These are phyloP conservation scores for Corylus avellana DNA, from an alignment of 306 rosid genomes.

Conservation along the genomic window DNA sequence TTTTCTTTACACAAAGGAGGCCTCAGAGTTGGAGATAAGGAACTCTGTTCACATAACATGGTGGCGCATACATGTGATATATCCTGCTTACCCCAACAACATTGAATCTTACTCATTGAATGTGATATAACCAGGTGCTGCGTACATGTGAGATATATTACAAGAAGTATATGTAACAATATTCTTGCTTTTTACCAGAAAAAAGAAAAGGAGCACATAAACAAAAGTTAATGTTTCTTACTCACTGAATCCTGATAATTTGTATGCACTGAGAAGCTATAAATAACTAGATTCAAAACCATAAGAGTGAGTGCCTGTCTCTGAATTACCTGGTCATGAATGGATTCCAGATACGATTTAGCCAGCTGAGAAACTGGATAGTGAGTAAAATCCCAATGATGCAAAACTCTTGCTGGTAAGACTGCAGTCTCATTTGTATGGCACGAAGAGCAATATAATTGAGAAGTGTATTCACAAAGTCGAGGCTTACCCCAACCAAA, in stretches of 20 bases:
- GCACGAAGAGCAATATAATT: constrained; percentile 88
- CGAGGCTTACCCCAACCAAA: constrained; percentile 98
- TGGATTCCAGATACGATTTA: constrained; percentile 89
- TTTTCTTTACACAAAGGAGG: not conserved
- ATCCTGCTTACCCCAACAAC: not conserved
- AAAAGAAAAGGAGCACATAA: too few species aligned
- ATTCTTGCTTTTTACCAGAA: not conserved
- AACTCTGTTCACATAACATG: not conserved
- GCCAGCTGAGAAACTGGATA: constrained; percentile 92
- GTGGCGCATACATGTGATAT: not conserved
- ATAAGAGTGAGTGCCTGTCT: constrained; percentile 19
- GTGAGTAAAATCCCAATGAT: constrained; percentile 83
- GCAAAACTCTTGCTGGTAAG: constrained; percentile 93
- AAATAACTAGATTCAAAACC: constrained; percentile 1
- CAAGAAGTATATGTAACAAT: not conserved
- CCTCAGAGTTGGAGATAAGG: not conserved
- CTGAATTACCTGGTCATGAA: constrained; percentile 80
- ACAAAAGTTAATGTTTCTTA: not conserved
- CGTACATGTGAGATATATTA: not conserved
- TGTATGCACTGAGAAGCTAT: constrained; percentile 1
- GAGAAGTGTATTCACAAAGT: constrained; percentile 90
- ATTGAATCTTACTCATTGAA: too few species aligned
- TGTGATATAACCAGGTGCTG: not conserved
- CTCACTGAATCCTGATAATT: not conserved
- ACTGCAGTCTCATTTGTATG: constrained; percentile 91